Evolutionary conservation across 2,329 filamentous ascomycete species (phyloP), one percentile per base, ranked within the genome.

Genomic region (Camillea tinctor): DNA sequence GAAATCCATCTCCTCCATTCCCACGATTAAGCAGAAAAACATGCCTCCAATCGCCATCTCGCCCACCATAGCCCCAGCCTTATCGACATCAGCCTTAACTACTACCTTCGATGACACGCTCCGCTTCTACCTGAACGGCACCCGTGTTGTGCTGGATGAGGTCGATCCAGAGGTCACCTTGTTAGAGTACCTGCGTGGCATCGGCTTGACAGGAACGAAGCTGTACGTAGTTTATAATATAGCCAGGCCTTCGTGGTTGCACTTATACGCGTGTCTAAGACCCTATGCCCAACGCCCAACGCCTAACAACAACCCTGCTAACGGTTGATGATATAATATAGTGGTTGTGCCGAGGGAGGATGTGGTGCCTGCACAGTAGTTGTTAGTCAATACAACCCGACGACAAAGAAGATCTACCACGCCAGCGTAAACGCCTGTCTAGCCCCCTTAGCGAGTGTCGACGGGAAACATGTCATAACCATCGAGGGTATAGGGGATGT

Each of bases 391-490:
- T 89, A 89, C 72, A 98, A 98, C 72, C 93, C 93, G 1, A 96
- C 92, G 3, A 97, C 93, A 5, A 91, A 91, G 71, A 85, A 91
- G 73, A 91, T 98, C 68, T 98, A 98, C 72, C 94, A 99, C 80
- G 95, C 95, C 59, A 96, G 92, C 57, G 92, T 98, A 61, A 99
- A 99, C 74, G 95, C 95, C 50, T 99, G 95, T 74, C 81, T 99
- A 56, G 94, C 95, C 11, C 95, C 95, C 6, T 83, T 99, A 52
- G 91, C 93, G 66, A 96, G 93, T 70, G 85, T 98, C 50, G 95
- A 98, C 74, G 95, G 95, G 51, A 99, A 99, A 75, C 95, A 99
- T 83, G 92, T 98, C 71, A 93, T 99, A 72, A 99, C 95, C 2
- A 89, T 99, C 49, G 95, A 99, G 77, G 95, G 95, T 6, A 97